Conservation (phyloP, 257 asterid species). For the Paraleonurus japonicus region DNA sequence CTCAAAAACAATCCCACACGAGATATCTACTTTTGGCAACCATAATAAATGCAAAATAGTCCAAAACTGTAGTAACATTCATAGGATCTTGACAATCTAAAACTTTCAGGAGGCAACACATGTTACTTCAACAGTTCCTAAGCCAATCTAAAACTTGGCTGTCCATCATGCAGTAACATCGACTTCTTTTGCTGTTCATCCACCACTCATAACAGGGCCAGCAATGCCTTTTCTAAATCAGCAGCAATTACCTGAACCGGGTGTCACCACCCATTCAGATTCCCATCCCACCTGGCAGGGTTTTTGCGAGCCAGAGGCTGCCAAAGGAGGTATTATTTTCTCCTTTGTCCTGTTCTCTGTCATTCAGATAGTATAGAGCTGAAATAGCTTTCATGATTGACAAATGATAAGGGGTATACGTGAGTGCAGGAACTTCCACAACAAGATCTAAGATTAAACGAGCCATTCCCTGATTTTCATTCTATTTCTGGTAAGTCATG, state of each 20-base stretch:
- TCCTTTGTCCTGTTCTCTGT: not conserved
- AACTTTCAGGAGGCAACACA: constrained; percentile 66
- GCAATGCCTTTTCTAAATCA: constrained; percentile 54
- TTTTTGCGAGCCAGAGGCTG: constrained; percentile 55
- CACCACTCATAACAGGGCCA: constrained; percentile 50
- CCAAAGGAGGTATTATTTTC: constrained; percentile 63
- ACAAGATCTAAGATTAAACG: constrained; percentile 70
- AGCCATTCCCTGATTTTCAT: constrained; percentile 51
- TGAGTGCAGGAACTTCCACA: constrained; percentile 63
- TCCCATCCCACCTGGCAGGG: constrained; percentile 58
- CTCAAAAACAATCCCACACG: not conserved
- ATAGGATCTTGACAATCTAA: not conserved
- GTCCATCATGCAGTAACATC: constrained; percentile 51
- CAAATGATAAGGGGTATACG: too few relatives aligned
- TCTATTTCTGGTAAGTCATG: constrained; percentile 56
- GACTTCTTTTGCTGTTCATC: constrained; percentile 53
- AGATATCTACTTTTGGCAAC: constrained; percentile 11
- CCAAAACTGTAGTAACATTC: not conserved
- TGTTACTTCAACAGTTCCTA: constrained; percentile 61
- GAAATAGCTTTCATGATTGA: constrained; percentile 14
- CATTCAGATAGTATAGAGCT: constrained; percentile 1
- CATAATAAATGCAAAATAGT: not conserved
- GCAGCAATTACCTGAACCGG: constrained; percentile 67
- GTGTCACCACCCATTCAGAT: constrained; percentile 57
- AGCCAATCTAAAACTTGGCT: constrained; percentile 53